Base-by-base conservation (phyloP, 345 rosid genomes). In the Streptanthus diversifolius region DNA sequence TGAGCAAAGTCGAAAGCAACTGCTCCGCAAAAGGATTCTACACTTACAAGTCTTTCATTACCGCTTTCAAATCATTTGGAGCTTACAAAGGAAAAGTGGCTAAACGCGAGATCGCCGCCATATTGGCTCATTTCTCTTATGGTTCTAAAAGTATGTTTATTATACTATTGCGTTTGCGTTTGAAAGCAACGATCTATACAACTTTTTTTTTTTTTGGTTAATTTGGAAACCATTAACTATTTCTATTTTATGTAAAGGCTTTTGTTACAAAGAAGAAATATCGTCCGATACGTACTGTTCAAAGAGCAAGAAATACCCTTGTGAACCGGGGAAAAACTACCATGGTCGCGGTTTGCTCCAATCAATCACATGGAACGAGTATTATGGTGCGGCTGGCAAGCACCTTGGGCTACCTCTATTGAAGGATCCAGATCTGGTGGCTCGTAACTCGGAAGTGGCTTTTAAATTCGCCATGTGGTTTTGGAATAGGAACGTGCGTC, bases 21-120 rank as follows among this genome's bases (percentile, higher is more conserved):
- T 85, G 89, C 53, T 72, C 66, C 0, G 87, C 85, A 19, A 83
- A 72, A 76, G 80, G 72, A 18, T 85, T 85, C 63, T 85, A 85
- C 54, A 63, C 84, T 11, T 62, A 76, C 11, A 57, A 27, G 4
- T 61, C 79, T 52, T 82, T 82, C 66, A 57, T 82, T 35, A 17
- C 49, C 3, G 82, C 80, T 22, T 8, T 51, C 19, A 44, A 59
- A 57, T 71, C 76, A 2, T 79, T 37, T 60, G 67, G 76, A 35
- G 76, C 48, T 9, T 78, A 72, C 39, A 79, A 88, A 0, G 78
- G 44, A n/a, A 84, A 79, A 12, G 87, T 81, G 21, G 60, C 83
- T n/a, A 81, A 57, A 57, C 87, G 85, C 2, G 87, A 84, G 73
- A 60, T 84, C 32, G 81, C 87, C 4, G 87, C 85, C 7, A 81